Evolutionary conservation across 176 grass and related monocot species (phyloP), one percentile per base, ranked within the genome.

Genomic region (Urochloa ruziziensis): DNA sequence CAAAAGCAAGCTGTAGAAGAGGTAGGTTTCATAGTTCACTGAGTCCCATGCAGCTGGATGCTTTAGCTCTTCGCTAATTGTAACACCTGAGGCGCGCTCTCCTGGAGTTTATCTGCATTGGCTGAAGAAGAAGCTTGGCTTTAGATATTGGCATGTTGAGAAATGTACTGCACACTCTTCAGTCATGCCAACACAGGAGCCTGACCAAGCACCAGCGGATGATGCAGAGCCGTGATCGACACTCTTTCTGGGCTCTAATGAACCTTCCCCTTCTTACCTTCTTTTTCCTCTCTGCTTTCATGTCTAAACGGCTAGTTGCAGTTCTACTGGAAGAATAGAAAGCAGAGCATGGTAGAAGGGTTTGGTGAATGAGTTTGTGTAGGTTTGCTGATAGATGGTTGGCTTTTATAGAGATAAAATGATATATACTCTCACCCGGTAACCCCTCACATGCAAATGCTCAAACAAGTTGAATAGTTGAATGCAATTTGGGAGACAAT

Each of bases 161-260:
- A 32, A 23, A 52, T 77, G 66, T 73, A 30, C 30, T 42, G 43
- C 42, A 60, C 49, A 76, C 27, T 84, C 84, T 25, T 85, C 69
- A 91, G 62, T 92, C 78, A 51, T 83, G 84, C 58, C 72, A 94
- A 77, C 93, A 92, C 4, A 90, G 85, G 74, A 92, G 84, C 46
- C 87, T 90, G 28, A 88, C 5, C 51, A 89, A 62, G 52, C 84
- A 92, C 65, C 72, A 82, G 14, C 73, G 48, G 49, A 86, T 88
- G 70, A 90, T 92, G 60, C 82, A 85, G 71, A 94, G 53, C 34
- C 49, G 63, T 51, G 89, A 78, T 66, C 27, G 84, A 64, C 70
- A 83, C 43, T 85, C 84, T 82, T n/a, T n/a, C n/a, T 74, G 24
- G 10, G 42, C 60, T 80, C 72, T 67, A 53, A 11, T 80, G 73